phyloP scores from a whole-genome alignment of 768 basidiomycete genomes.

The Suillus tomentosus region DNA sequence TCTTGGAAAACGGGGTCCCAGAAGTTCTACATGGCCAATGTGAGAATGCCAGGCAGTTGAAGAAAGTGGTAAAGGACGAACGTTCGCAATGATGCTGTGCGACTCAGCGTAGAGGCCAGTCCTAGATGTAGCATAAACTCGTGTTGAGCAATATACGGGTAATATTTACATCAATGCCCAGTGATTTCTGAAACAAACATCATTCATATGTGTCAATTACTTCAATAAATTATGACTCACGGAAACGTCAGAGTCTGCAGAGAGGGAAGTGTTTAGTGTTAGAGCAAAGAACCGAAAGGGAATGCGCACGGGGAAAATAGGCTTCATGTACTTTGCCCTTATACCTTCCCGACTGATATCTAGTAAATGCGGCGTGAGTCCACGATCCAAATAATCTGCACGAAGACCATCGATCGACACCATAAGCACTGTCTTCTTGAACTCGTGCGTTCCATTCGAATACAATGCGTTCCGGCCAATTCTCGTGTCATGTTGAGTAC shows the following conservation, averaged over 20 bases:
- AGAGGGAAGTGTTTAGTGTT: conserved; percentile 13
- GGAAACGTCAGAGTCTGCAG: conserved; percentile 85
- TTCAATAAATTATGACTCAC: conserved; percentile 44
- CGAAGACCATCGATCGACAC: conserved; percentile 88
- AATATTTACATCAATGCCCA: conserved; percentile 77
- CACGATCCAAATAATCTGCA: conserved; percentile 85
- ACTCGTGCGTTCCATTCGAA: conserved; percentile 84
- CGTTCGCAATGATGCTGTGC: conserved; percentile 90
- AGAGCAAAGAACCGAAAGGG: not conserved
- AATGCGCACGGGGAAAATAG: conserved; percentile 78
- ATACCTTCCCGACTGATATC: conserved; percentile 80
- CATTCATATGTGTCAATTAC: conserved; percentile 7
- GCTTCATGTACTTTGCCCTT: conserved; percentile 84
- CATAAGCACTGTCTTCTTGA: conserved; percentile 77
- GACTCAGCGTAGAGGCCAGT: conserved; percentile 89
- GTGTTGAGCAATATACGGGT: conserved; percentile 1
- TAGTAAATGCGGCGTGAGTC: conserved; percentile 80
- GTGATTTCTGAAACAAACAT: conserved; percentile 63
- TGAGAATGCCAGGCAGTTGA: not conserved
- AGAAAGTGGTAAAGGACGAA: conserved; percentile 33
- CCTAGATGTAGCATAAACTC: conserved; percentile 41
- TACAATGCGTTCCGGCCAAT: conserved; percentile 37
- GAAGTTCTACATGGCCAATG: conserved; percentile 64
- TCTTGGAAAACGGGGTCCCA: conserved; percentile 69
- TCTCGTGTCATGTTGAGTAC: not conserved